Conservation (phyloP, 495 filamentous ascomycete genomes). For the Saxophila tyrrhenica region DNA sequence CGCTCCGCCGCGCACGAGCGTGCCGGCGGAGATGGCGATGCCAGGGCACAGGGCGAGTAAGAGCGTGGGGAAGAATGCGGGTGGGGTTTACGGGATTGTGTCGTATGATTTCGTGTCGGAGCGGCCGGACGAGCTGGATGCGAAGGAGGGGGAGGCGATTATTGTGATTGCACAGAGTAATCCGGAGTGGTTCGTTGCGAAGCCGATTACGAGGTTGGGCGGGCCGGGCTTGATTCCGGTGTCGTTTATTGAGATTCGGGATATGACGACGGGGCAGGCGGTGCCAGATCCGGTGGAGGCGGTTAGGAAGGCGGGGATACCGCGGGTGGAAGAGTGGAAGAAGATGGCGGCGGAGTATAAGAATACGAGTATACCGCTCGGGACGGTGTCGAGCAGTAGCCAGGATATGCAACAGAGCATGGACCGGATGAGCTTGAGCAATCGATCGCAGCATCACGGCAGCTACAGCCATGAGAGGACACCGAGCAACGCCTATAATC, state of each 20-base stretch:
- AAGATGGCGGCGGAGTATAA: conserved; percentile 99
- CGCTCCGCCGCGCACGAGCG: conserved; percentile 10
- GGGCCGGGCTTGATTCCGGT: conserved; percentile 94
- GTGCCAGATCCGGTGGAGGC: conserved; percentile 78
- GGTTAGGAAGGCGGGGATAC: conserved; percentile 79
- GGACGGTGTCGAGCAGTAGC: conserved; percentile 62
- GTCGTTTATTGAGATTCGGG: conserved; percentile 90
- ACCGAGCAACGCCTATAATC: conserved; percentile 37
- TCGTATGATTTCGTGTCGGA: conserved; percentile 96
- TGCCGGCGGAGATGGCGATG: conserved; percentile 18
- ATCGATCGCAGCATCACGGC: conserved; percentile 36
- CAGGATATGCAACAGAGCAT: conserved; percentile 53
- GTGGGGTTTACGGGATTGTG: conserved; percentile 88
- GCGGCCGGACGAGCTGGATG: conserved; percentile 87
- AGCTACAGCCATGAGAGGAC: conserved; percentile 27
- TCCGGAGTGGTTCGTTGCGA: conserved; percentile 98
- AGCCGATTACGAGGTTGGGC: conserved; percentile 88
- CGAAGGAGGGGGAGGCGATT: conserved; percentile 88
- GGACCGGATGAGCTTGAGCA: conserved; percentile 65
- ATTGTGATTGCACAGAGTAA: conserved; percentile 99
- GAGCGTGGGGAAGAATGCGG: conserved; percentile 47
- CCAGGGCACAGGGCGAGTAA: conserved; percentile 40
- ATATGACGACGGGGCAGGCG: conserved; percentile 77
- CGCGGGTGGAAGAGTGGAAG: conserved; percentile 99
- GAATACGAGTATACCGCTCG: conserved; percentile 93